Evolutionary conservation across 108 stramenopile genomes (phyloP), one percentile per base, ranked within the genome.

Genomic region (Cylindrotheca closterium): DNA sequence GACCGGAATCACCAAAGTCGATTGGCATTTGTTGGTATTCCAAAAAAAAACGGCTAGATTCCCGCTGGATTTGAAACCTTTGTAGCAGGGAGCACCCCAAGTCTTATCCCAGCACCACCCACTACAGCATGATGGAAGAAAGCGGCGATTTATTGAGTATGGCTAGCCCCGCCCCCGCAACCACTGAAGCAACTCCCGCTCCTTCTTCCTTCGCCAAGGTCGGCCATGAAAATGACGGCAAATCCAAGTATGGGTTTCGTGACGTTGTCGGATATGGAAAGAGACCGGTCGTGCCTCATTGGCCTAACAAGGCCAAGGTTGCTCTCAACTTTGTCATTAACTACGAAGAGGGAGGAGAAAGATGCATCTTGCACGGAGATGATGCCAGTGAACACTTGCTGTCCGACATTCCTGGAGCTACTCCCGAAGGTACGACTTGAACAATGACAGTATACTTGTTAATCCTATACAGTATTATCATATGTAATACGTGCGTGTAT

Each of bases 321-420:
- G 95, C 95, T 19, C 78, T 97, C 26, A 94, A 95, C 59, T 84
- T 97, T 53, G 96, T 97, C 42, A 81, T 97, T 54, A 97, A 97
- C 79, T 97, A 96, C 73, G 96, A 97, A 76, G 96, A 97, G 58
- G 96, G 96, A 7, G 92, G 92, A 15, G 96, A 97, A 61, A 86
- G 72, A 60, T 91, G 90, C 46, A 55, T 80, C 24, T 68, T 96
- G 52, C 92, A 92, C 67, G 87, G 92, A 0, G 92, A 93, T 65
- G 33, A 32, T 19, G 82, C 85, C 64, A 86, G 80, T 37, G 87
- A 92, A 71, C 75, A 85, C 59, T 77, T 97, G 47, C 76, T 97
- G 29, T 81, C 85, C 23, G 96, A 97, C 67, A 95, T 95, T 61
- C 86, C 89, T 24, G 92, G 92, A 22, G 87, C 87, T 8, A 47